Percentiles rank a stretch among this genome's conserved stretches.
Evolutionary conservation across 306 rosid genomes (phyloP).

Genomic region (Malus asiatica): DNA sequence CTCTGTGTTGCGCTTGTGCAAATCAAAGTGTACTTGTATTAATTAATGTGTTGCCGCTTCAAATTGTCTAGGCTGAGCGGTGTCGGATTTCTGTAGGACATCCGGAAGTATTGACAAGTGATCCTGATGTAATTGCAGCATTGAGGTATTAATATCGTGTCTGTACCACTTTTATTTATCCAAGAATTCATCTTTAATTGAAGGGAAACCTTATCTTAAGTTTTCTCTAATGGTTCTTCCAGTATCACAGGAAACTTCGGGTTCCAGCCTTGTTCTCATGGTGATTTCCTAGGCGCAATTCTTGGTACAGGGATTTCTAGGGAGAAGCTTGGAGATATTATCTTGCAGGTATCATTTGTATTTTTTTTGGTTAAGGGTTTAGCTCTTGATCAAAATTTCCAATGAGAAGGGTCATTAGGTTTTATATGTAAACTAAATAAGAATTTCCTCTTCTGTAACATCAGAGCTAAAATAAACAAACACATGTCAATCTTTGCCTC

Average conservation of each 20-base stretch:
- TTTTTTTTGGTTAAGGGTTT: background rate
- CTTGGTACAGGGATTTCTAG: constrained; percentile 76
- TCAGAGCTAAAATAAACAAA: background rate
- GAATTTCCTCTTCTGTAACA: background rate
- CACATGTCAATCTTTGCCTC: background rate
- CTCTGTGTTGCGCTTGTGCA: background rate
- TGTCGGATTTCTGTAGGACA: constrained; percentile 85
- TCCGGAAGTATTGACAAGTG: constrained; percentile 67
- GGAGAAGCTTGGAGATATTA: constrained; percentile 82
- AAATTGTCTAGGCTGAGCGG: constrained; percentile 72
- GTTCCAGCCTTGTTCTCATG: constrained; percentile 32
- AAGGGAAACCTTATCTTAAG: no score
- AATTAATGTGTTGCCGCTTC: constrained; percentile 4
- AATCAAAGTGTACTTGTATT: background rate
- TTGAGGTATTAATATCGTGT: constrained; percentile 43
- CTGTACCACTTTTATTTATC: constrained; percentile 1
- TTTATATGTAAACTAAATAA: background rate
- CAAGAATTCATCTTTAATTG: constrained; percentile 3
- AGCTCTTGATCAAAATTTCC: background rate
- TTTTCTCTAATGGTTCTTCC: constrained; percentile 25
- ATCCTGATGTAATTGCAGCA: constrained; percentile 81
- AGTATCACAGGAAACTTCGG: constrained; percentile 79
- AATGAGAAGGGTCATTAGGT: background rate
- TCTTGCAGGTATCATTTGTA: constrained; percentile 56
- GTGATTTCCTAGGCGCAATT: no score